phyloP scores from a whole-genome alignment of 1,284 basidiomycete genomes.

The Rhodofomes roseus region DNA sequence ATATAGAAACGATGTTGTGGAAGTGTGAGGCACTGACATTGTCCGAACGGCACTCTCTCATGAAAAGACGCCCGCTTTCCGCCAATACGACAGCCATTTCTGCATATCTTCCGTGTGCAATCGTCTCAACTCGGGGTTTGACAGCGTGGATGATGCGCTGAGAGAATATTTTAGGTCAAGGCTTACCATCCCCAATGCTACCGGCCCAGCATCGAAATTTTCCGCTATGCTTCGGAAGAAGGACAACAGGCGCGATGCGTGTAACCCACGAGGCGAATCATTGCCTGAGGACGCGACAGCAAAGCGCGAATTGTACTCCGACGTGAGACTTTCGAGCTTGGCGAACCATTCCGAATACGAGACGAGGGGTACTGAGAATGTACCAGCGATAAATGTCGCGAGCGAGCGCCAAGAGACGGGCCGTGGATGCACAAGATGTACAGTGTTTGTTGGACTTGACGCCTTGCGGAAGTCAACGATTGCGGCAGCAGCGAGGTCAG shows the following conservation, averaged over 20 bases:
- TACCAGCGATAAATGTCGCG: constrained; percentile 14
- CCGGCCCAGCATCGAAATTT: background rate
- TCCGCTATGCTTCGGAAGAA: background rate
- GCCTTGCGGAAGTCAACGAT: constrained; percentile 19
- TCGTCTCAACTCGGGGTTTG: background rate
- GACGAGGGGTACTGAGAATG: constrained; percentile 19
- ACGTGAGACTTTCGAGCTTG: constrained; percentile 5
- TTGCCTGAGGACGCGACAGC: background rate
- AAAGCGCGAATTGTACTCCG: background rate
- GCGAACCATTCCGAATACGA: constrained; percentile 20
- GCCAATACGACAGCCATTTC: background rate
- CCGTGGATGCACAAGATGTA: constrained; percentile 29
- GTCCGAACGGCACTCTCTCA: background rate
- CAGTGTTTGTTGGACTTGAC: constrained; percentile 11
- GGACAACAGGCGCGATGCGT: background rate
- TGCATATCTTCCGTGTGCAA: background rate
- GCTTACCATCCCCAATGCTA: background rate
- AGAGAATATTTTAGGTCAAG: background rate
- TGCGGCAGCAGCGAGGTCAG: constrained; percentile 18
- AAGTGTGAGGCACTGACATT: background rate
- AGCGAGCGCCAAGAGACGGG: constrained; percentile 20
- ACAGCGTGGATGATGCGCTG: background rate
- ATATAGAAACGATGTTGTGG: background rate
- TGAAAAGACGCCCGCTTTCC: background rate
- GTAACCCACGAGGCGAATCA: background rate